Evolutionary conservation across 768 basidiomycete species (phyloP), one percentile per base, ranked within the genome.

Genomic region (Pleurotus tuber-regium): DNA sequence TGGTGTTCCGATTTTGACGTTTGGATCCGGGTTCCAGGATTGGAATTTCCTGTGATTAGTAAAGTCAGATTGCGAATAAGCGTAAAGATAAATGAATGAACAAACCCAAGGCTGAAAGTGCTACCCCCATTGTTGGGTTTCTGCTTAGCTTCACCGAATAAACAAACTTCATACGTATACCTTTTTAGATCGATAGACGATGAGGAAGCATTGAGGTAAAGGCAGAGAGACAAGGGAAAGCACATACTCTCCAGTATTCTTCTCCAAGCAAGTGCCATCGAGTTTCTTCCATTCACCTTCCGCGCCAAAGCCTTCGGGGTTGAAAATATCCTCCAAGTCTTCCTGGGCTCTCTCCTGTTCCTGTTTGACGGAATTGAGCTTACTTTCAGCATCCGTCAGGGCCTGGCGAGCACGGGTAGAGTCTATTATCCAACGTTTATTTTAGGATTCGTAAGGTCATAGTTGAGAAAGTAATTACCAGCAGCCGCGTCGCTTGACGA

Each of bases 221-320:
- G 9, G 30, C 19, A 12, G 23, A 29, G 43, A 23, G 3, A 48
- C 7, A 1, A 30, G 1, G 11, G 12, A 10, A 28, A 2, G 26
- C 7, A 86, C 94, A 64, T 61, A 97, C 91, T 97, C 96, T 76
- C 97, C 96, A 4, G 80, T 75, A 49, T 95, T 82, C 63, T 84
- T 87, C 63, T 83, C 80, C 10, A 98, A 64, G 60, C 96, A 98
- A 1, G 76, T 72, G 4, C 81, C 78, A 18, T 95, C 88, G 4
- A 99, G 79, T 70, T 96, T 97, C 77, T 96, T 96, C 92, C 92
- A 99, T 70, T 97, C 92, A 43, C 92, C 96, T 23, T 90, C 75
- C 1, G 70, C 64, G 16, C 94, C 94, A 58, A 87, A 97, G 29
- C 78, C 79, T 16, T 82, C 65, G 10, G 69, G 52, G 53, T 83